These are phyloP conservation scores for Lagenidium sp. DNA, from an alignment of 352 stramenopile species.

Conservation along the genomic window DNA sequence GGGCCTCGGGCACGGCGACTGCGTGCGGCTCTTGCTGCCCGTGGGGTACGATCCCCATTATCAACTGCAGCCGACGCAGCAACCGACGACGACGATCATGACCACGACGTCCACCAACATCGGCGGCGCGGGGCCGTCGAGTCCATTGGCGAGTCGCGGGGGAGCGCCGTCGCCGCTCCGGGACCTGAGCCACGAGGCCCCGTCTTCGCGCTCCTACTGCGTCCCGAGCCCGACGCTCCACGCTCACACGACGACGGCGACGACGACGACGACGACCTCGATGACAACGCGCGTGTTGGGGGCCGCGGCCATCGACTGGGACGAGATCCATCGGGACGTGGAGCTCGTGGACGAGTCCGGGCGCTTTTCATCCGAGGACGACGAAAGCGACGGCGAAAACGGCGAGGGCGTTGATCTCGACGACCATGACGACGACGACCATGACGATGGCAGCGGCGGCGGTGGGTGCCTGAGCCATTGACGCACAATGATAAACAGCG, in stretches of 20 bases:
- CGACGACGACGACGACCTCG: not conserved
- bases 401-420: too few relatives aligned
- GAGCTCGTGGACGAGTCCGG: slow-evolving; percentile 69
- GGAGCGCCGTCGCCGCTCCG: too few relatives aligned
- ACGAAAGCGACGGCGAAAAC: slow-evolving; percentile 10
- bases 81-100: not conserved
- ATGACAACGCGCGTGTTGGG: not conserved
- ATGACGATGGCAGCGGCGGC: not conserved
- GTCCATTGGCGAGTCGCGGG: too few relatives aligned
- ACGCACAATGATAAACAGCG: too few relatives aligned
- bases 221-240: too few relatives aligned
- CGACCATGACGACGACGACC: slow-evolving; percentile 1
- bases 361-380: slow-evolving; percentile 58
- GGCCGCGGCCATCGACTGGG: slow-evolving; percentile 31
- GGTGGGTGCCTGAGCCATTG: too few relatives aligned
- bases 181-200: too few relatives aligned
- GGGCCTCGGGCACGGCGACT: slow-evolving; percentile 32
- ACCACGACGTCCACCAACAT: too few relatives aligned
- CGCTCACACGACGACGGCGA: too few relatives aligned
- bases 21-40: slow-evolving; percentile 29
- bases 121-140: too few relatives aligned
- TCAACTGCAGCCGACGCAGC: not conserved
- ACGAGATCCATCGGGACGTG: slow-evolving; percentile 57
- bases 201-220: too few relatives aligned
- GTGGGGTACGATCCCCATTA: too few relatives aligned